These are phyloP conservation scores for Yarrowia phangngaensis DNA, from an alignment of 805 yeast species.

Conservation along the genomic window DNA sequence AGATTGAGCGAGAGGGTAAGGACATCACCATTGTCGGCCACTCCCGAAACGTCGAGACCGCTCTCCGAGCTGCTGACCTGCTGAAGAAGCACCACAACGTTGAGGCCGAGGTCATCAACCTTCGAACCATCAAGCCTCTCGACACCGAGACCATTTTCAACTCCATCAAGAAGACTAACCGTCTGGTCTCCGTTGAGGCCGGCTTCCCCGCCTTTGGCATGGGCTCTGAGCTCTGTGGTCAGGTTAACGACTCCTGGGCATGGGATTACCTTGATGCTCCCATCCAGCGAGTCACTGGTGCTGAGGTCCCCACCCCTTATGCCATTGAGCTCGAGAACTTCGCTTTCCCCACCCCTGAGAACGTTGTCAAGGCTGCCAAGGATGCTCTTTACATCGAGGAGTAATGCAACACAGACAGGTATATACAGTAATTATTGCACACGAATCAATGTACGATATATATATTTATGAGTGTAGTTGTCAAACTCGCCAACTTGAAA, in stretches of 20 bases:
- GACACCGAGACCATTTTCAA: conserved; percentile 81
- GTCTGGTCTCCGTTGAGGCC: conserved; percentile 92
- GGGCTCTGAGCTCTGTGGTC: conserved; percentile 97
- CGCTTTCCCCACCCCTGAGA: conserved; percentile 96
- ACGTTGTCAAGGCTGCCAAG: conserved; percentile 69
- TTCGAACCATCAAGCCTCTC: conserved; percentile 95
- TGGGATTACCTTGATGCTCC: conserved; percentile 98
- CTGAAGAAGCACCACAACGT: conserved; percentile 83
- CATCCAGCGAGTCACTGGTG: conserved; percentile 97
- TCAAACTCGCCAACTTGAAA: conserved; percentile 67
- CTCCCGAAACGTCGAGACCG: conserved; percentile 82
- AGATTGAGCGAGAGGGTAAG: conserved; percentile 87
- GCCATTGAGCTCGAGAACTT: conserved; percentile 94
- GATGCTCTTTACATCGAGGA: conserved; percentile 42
- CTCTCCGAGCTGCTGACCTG: conserved; percentile 84
- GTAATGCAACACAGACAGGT: conserved; percentile 24
- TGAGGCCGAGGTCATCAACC: conserved; percentile 87
- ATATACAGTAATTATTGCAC: conserved; percentile 24
- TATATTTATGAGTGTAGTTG: neutral
- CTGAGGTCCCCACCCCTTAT: conserved; percentile 99
- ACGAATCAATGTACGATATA: neutral
- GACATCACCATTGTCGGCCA: conserved; percentile 88
- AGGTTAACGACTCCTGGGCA: conserved; percentile 96
- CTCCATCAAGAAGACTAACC: conserved; percentile 94
- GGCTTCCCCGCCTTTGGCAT: conserved; percentile 99